phyloP scores from a whole-genome alignment of 176 grass and related monocot genomes.

The Carex pumila region DNA sequence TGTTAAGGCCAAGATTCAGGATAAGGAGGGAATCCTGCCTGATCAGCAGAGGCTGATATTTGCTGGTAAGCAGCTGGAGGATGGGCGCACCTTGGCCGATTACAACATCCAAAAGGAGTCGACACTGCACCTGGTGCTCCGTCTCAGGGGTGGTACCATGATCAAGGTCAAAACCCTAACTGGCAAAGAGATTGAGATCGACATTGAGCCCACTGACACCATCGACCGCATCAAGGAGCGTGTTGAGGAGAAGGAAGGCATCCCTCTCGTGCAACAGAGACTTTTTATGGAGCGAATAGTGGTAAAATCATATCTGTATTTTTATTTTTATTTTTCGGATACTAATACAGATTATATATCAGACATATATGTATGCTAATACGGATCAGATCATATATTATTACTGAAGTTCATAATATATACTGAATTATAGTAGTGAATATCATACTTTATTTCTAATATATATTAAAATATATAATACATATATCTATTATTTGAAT shows the following conservation, averaged over 20 bases:
- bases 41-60: constrained; percentile 84
- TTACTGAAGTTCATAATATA: no score
- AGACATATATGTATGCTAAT: no score
- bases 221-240: constrained; percentile 92
- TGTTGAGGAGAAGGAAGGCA: constrained; percentile 96
- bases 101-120: constrained; percentile 96
- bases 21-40: constrained; percentile 82
- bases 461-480: no score
- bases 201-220: constrained; percentile 77
- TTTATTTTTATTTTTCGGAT: no score
- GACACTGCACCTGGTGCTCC: constrained; percentile 74
- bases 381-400: no score
- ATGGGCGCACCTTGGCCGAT: constrained; percentile 75
- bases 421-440: no score
- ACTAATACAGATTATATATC: no score
- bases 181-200: constrained; percentile 87
- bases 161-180: constrained; percentile 95
- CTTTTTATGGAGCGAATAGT: no score
- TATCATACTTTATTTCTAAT: no score
- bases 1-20: no score
- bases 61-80: constrained; percentile 79
- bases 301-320: no score
- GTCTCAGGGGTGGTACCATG: constrained; percentile 87
- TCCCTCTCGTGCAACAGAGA: constrained; percentile 92
- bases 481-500: no score